Conservation (phyloP, 257 asterid genomes). For the Solanum clarkiae region DNA sequence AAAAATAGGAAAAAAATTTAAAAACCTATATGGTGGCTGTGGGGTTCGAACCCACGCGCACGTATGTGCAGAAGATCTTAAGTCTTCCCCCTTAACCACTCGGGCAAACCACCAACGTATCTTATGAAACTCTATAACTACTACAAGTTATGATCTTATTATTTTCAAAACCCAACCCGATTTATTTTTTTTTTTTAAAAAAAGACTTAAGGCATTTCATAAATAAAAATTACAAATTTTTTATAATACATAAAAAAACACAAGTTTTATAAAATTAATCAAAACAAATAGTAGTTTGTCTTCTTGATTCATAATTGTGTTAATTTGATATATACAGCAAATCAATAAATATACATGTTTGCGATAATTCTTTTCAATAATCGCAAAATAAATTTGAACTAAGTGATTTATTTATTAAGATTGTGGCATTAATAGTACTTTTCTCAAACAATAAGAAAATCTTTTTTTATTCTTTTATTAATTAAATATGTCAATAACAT, state of each 20-base stretch:
- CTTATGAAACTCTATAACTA: fast-evolving
- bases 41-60: slow-evolving; percentile 29
- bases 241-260: background rate
- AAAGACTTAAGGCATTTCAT: background rate
- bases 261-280: background rate
- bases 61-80: slow-evolving; percentile 25
- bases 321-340: background rate
- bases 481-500: no score
- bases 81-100: slow-evolving; percentile 42
- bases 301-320: background rate
- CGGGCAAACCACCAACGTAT: slow-evolving; percentile 25
- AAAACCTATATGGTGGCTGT: background rate
- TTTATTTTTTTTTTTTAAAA: background rate
- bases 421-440: no score
- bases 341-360: background rate
- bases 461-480: no score
- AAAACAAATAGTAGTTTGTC: background rate
- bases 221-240: background rate
- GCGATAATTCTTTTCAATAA: background rate
- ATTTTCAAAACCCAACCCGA: background rate
- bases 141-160: background rate
- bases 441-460: no score
- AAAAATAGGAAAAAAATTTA: fast-evolving
- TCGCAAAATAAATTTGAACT: no score
- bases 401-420: no score